These are phyloP conservation scores for Kwoniella sp. DNA, from an alignment of 768 basidiomycete genomes.

Conservation along the genomic window DNA sequence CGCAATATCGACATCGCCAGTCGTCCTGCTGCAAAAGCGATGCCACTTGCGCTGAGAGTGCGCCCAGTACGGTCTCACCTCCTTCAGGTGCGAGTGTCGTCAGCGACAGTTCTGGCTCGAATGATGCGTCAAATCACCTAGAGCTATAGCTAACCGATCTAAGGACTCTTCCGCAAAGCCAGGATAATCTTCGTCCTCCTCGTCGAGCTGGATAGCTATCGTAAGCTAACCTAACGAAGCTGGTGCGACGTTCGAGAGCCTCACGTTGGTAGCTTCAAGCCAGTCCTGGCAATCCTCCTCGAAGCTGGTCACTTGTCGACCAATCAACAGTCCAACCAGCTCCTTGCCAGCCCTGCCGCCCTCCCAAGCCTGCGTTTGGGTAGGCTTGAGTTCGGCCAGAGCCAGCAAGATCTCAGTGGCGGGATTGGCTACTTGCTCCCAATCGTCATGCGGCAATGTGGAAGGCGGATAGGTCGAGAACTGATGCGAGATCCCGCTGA, in stretches of 20 bases:
- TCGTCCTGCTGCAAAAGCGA: slow-evolving; percentile 75
- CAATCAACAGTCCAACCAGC: slow-evolving; percentile 43
- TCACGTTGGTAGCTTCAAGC: slow-evolving; percentile 64
- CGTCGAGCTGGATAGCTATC: slow-evolving; percentile 52
- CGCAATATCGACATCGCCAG: slow-evolving; percentile 81
- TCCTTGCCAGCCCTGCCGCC: slow-evolving; percentile 55
- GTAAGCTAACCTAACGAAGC: neutral
- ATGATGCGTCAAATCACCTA: slow-evolving; percentile 45
- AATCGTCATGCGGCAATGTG: slow-evolving; percentile 57
- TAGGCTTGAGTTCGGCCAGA: slow-evolving; percentile 68
- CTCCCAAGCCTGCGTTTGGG: slow-evolving; percentile 73
- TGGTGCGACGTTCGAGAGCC: neutral
- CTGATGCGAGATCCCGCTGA: neutral
- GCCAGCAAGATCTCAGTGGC: slow-evolving; percentile 80
- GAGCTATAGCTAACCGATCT: slow-evolving; percentile 72
- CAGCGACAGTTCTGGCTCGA: neutral
- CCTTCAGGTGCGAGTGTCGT: slow-evolving; percentile 48
- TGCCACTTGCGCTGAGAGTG: slow-evolving; percentile 76
- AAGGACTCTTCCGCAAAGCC: slow-evolving; percentile 76
- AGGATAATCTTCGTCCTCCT: slow-evolving; percentile 60
- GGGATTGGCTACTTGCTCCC: slow-evolving; percentile 64
- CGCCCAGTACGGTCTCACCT: slow-evolving; percentile 68
- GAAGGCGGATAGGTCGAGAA: slow-evolving; percentile 24
- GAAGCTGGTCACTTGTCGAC: slow-evolving; percentile 34
- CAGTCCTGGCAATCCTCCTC: slow-evolving; percentile 54